These are phyloP conservation scores for Thelonectria discophora DNA, from an alignment of 2,329 filamentous ascomycete genomes.

Conservation along the genomic window DNA sequence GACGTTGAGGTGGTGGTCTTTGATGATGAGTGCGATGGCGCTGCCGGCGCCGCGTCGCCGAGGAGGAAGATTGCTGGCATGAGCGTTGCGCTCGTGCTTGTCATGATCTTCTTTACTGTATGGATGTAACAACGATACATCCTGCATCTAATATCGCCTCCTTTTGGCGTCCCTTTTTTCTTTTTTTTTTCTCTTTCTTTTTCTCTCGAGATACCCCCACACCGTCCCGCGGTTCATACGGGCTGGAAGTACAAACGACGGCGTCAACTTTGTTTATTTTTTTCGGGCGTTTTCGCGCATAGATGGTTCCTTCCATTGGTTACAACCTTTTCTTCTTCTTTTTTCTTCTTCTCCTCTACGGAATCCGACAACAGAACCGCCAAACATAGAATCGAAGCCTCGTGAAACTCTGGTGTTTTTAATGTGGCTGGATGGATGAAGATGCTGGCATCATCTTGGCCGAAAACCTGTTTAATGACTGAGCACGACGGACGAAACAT, in stretches of 20 bases:
- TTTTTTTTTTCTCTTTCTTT: constrained; percentile 14
- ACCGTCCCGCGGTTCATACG: constrained; percentile 38
- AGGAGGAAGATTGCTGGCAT: constrained; percentile 42
- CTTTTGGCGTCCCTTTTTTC: constrained; percentile 7
- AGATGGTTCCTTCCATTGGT: background rate
- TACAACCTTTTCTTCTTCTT: background rate
- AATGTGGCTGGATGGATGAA: constrained; percentile 12
- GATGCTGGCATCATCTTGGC: constrained; percentile 27
- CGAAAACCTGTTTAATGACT: constrained; percentile 33
- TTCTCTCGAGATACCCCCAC: constrained; percentile 40
- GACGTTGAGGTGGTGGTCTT: constrained; percentile 51
- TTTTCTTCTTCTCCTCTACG: background rate
- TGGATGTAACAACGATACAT: constrained; percentile 33
- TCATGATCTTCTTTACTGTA: constrained; percentile 44
- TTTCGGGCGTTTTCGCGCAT: background rate
- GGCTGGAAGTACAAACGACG: constrained; percentile 32
- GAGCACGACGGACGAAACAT: constrained; percentile 21
- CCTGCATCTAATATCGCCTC: background rate
- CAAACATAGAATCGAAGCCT: background rate
- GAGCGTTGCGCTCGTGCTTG: constrained; percentile 41
- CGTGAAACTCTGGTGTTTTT: constrained; percentile 6
- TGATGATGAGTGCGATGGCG: constrained; percentile 23
- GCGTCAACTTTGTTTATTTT: constrained; percentile 9
- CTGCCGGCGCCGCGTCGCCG: constrained; percentile 68
- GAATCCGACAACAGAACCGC: background rate